A percentile compares a stretch with the other conserved stretches of the same genome.
Evolutionary conservation across 495 filamentous ascomycete genomes (phyloP).

Genomic region (Viridothelium virens): DNA sequence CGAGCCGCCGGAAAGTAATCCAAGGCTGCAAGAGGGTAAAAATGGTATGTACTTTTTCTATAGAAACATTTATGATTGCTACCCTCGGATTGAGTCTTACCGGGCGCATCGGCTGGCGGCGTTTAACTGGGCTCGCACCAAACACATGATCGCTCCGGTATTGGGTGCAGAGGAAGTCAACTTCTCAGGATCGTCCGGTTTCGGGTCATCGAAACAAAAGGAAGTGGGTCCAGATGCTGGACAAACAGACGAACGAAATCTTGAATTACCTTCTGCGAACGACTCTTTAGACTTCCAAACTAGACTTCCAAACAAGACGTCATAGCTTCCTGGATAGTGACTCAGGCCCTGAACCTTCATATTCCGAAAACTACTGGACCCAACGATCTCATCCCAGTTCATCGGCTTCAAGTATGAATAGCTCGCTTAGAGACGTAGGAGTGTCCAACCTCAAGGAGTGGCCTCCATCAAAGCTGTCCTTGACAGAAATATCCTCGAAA

Average conservation of each 20-base stretch:
- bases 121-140: neutral
- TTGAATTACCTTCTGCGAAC: no score
- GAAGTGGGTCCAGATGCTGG: neutral
- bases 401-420: constrained; percentile 1
- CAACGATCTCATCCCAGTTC: constrained; percentile 7
- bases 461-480: neutral
- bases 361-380: neutral
- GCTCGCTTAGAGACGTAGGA: neutral
- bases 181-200: neutral
- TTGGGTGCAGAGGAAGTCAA: neutral
- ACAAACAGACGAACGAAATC: neutral
- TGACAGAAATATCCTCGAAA: no score
- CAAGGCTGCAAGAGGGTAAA: neutral
- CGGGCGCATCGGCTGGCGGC: neutral
- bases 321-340: neutral
- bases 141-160: neutral
- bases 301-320: neutral
- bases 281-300: no score
- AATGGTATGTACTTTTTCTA: neutral
- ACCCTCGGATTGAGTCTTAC: neutral
- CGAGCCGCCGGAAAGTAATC: neutral
- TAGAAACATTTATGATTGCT: neutral
- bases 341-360: neutral
- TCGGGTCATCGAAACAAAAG: no score
- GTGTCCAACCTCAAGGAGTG: neutral